Base-by-base conservation (phyloP, 306 rosid species). In the Trichosanthes cucumerina region DNA sequence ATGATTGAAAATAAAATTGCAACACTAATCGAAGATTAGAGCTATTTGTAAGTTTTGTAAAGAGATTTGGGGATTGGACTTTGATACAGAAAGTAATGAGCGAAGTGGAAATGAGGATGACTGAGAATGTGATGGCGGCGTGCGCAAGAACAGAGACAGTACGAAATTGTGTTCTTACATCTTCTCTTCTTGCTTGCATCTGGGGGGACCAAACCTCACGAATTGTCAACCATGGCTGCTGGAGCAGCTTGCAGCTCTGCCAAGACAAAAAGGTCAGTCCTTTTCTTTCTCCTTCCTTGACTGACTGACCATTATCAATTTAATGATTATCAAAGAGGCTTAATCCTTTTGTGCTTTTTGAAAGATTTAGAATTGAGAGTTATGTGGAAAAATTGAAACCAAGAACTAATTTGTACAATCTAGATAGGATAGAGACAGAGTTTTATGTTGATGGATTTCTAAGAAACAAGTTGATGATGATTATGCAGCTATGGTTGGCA, bases 401-500 rank as follows among this genome's bases (percentile, higher is more conserved):
- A 39, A 7, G 9, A 39, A 7, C n/a, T 39, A 39, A 39, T 39
- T 39, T 39, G 9, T 39, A 7, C 44, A 39, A 0, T 53, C 3
- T 13, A 49, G 54, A 49, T 19, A 4, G 4, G 21, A 50, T 16
- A 50, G 56, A 50, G 4, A n/a, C 24, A 28, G 26, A 28, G 26
- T 18, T 34, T 63, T 63, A 63, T 33, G 70, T 33, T 33, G 23
- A 33, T 33, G 46, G 39, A 14, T 33, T 66, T 68, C 53, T 68
- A 21, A 68, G 34, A n/a, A 69, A 69, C 26, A 11, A 21, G 34
- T 21, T 41, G 75, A 21, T 53, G 75, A 21, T 53, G 46, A 16
- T 63, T 38, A 76, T 79, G 85, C 89, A 95, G 98, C 87, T 95
- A 1, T 95, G 98, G 98, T 91, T 86, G 83, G 96, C 98, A 3